Evolutionary conservation across 805 yeast genomes (phyloP), one percentile per base, ranked within the genome.

Genomic region (Candida methanosorbosa): DNA sequence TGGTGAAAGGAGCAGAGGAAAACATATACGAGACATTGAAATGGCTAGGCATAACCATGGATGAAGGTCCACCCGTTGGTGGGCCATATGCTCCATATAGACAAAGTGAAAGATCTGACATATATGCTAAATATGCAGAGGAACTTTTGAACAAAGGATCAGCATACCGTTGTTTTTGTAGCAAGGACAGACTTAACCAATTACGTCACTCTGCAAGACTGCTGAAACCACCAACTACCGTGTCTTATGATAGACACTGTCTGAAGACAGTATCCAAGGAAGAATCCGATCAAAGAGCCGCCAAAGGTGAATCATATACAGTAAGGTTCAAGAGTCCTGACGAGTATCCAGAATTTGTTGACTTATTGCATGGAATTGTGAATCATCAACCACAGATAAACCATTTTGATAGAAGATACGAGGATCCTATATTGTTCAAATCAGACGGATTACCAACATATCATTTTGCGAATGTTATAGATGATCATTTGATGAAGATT

Each of bases 401-500:
- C 52, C 49, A 55, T 18, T 56, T 55, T 15, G 95, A 87, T 56
- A 64, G 77, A 22, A 66, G 97, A 33, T 88, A 68, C 54, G 98
- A 92, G 49, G 98, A 92, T 53, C 86, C 86, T 20, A 84, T 92
- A 9, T 61, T 92, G 19, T 54, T 92, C 51, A 92, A 92, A 57
- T 82, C 95, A n/a, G 97, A 92, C 55, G 88, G 90, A 0, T 62
- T 85, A 40, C 99, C 99, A 18, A 92, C 99, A 0, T 92, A 92
- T 48, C 99, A 92, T 58, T 79, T 92, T 50, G 98, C 98, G 13
- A 90, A 85, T 49, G 95, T 92, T 6, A 74, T 92, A 3, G 99
- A 92, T 52, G 99, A 92, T 53, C 94, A 88, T 54, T 60, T 83
- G 31, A 92, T 92, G 98, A 57, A 75, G 30, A 82, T 92, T 29